Base-by-base conservation (phyloP, 805 yeast species). In the Ogataea nonfermentans region DNA sequence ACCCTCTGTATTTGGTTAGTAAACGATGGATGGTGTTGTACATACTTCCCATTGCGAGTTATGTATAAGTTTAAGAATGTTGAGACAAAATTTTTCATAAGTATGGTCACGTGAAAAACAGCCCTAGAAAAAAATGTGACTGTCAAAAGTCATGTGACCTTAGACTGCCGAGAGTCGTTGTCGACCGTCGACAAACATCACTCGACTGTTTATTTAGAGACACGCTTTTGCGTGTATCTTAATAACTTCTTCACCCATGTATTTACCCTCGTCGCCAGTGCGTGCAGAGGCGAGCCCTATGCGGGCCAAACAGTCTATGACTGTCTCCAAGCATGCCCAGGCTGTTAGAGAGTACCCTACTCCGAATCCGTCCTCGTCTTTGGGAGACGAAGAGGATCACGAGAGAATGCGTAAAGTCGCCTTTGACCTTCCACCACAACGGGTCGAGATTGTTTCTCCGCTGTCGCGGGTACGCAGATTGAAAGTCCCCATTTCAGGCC, bases 11-110 rank as follows among this genome's bases (percentile, higher is more conserved):
- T 67, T 40, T 37, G 41, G 62, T 41, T 36, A 44, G 5, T 40
- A 32, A 37, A 14, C 24, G 24, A 16, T 27, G 25, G 14, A 29
- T 23, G 20, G 37, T 23, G 30, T 48, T 56, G 60, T 74, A 80
- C 87, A 72, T 80, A 80, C 87, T 80, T 77, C 84, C 72, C 87
- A 80, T 80, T 71, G 66, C 78, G 70, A 65, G 67, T 71, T 67
- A 50, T 37, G 41, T 37, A 29, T 39, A 39, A 32, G 33, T 33
- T 37, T 37, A 30, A 39, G 33, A 32, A 32, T 29, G 28, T 24
- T 29, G 32, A 11, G 44, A 43, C 47, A 44, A 44, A 44, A 44
- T 35, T 43, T 43, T 43, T 37, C 43, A 40, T 15, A 13, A 14
- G 6, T 10, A 9, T 30, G 29, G 28, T 43, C 47, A 43, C 47